phyloP scores from a whole-genome alignment of 768 basidiomycete species.

The Tephrocybe sp. region DNA sequence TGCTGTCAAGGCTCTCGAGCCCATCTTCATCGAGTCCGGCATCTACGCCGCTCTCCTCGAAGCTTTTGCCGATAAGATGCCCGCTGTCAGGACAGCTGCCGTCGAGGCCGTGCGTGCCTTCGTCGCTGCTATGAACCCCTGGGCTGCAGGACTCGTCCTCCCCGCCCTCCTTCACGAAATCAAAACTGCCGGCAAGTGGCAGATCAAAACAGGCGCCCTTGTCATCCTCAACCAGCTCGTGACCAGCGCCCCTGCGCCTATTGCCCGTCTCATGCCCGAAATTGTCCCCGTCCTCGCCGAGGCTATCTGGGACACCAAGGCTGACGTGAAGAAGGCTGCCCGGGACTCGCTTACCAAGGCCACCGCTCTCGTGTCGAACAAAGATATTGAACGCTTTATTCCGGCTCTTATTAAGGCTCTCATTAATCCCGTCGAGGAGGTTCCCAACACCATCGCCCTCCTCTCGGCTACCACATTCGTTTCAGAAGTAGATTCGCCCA shows the following conservation, averaged over 20 bases:
- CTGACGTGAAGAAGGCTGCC: constrained; percentile 98
- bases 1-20: constrained; percentile 81
- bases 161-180: constrained; percentile 89
- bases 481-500: constrained; percentile 97
- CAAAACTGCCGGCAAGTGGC: constrained; percentile 97
- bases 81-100: constrained; percentile 81
- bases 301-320: constrained; percentile 98
- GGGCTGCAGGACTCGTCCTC: constrained; percentile 82
- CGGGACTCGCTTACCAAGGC: constrained; percentile 93
- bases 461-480: constrained; percentile 99
- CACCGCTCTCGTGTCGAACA: constrained; percentile 94
- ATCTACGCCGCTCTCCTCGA: constrained; percentile 87
- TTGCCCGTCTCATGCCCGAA: constrained; percentile 87
- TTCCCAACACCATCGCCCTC: constrained; percentile 90
- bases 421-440: constrained; percentile 99
- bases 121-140: constrained; percentile 81
- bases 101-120: constrained; percentile 79
- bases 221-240: constrained; percentile 86
- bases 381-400: constrained; percentile 97
- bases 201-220: constrained; percentile 89
- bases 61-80: constrained; percentile 93
- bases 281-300: constrained; percentile 93
- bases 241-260: constrained; percentile 77
- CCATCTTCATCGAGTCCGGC: constrained; percentile 83
- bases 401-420: constrained; percentile 96